Percentiles rank a stretch among this genome's conserved stretches.
These are phyloP conservation scores for Thuja plicata DNA, from an alignment of 83 land plant species.

Conservation along the genomic window DNA sequence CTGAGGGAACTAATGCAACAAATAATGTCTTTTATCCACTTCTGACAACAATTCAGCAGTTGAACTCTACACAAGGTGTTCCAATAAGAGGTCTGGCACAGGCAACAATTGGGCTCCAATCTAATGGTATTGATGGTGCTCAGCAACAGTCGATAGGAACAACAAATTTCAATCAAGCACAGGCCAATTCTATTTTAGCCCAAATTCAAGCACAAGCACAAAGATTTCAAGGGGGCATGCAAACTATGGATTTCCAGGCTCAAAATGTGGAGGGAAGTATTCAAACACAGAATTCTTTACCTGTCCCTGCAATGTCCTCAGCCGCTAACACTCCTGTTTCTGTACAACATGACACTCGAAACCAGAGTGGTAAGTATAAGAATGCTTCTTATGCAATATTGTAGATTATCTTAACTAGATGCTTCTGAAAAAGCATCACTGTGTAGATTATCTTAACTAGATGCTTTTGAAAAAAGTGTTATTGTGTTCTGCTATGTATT, in stretches of 20 bases:
- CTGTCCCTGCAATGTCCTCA: background rate
- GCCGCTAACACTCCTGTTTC: background rate
- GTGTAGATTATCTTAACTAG: background rate
- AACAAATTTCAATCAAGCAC: background rate
- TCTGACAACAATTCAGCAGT: conserved; percentile 30
- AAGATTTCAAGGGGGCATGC: background rate
- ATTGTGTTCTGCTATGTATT: background rate
- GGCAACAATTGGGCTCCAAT: conserved; percentile 18
- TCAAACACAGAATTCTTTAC: background rate
- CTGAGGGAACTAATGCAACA: conserved; percentile 18
- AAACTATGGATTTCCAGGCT: background rate
- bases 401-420: background rate
- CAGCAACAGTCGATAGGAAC: conserved; percentile 11
- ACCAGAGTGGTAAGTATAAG: background rate
- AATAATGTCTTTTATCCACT: conserved; percentile 29
- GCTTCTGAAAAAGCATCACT: no score
- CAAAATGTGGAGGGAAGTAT: background rate
- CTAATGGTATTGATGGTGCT: conserved; percentile 15
- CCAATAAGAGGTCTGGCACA: conserved; percentile 8
- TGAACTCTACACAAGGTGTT: conserved; percentile 12
- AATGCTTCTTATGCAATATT: background rate
- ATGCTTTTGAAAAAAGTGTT: background rate
- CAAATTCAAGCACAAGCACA: conserved; percentile 11
- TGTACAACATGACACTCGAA: background rate
- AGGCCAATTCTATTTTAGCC: conserved; percentile 11